Conservation (phyloP, 495 filamentous ascomycete species). For the Aspergillus heteromorphus region DNA sequence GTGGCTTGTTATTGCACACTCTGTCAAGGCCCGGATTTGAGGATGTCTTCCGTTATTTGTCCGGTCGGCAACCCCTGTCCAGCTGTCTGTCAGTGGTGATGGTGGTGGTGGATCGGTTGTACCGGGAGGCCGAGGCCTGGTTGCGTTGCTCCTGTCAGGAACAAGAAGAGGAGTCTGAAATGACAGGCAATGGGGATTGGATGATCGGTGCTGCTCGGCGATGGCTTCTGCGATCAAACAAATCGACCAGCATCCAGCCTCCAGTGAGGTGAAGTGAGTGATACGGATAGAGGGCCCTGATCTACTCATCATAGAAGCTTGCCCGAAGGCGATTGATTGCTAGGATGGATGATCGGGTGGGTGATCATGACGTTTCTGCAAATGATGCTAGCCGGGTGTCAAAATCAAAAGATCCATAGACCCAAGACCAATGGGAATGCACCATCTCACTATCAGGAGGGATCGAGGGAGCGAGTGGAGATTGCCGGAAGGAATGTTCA, state of each 20-base stretch:
- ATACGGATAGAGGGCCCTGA: not conserved
- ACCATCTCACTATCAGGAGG: no score
- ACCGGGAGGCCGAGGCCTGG: conserved; percentile 4
- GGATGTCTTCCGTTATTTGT: not conserved
- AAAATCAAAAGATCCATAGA: no score
- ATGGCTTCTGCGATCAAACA: conserved; percentile 2
- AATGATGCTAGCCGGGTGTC: not conserved
- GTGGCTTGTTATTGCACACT: not conserved
- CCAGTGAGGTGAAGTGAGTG: no score
- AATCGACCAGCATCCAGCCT: not conserved
- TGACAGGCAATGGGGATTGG: not conserved
- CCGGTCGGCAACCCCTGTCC: conserved; percentile 5
- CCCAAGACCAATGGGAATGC: not conserved
- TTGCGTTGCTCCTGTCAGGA: not conserved
- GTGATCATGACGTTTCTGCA: not conserved
- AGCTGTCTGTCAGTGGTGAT: no score
- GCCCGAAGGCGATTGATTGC: not conserved
- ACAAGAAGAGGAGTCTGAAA: not conserved
- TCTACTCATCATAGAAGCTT: not conserved
- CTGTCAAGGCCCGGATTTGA: not conserved
- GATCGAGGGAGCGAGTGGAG: no score
- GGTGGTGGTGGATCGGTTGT: conserved; percentile 2
- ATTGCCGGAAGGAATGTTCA: no score
- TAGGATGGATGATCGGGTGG: not conserved
- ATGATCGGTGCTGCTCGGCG: conserved; percentile 10